These are phyloP conservation scores for Marasmius oreades DNA, from an alignment of 1,284 basidiomycete species.

Conservation along the genomic window DNA sequence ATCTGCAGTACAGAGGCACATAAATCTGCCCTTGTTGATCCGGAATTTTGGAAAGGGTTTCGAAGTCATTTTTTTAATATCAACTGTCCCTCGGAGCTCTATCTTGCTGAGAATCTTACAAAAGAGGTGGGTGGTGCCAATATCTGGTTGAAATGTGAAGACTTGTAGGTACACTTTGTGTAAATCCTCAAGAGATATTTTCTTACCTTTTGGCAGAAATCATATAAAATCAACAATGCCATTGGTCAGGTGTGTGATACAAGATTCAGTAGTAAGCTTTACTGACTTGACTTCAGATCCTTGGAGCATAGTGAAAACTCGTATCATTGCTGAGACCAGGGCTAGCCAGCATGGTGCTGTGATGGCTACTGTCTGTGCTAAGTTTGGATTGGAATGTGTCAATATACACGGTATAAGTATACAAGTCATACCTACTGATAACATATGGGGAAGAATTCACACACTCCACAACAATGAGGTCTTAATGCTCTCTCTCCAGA, in stretches of 20 bases:
- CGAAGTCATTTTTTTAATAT: slow-evolving; percentile 88
- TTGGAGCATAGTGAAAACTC: slow-evolving; percentile 93
- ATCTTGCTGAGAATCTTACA: slow-evolving; percentile 73
- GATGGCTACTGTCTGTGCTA: slow-evolving; percentile 96
- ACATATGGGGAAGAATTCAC: too few relatives aligned
- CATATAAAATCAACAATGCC: slow-evolving; percentile 97
- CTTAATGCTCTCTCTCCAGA: too few relatives aligned
- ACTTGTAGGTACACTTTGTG: slow-evolving; percentile 57
- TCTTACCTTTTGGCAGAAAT: slow-evolving; percentile 61
- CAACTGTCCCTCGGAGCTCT: slow-evolving; percentile 75
- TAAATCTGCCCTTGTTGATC: slow-evolving; percentile 82
- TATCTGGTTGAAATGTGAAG: slow-evolving; percentile 99
- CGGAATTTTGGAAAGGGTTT: slow-evolving; percentile 93
- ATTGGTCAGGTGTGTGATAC: slow-evolving; percentile 70
- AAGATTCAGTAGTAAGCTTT: slow-evolving; percentile 58
- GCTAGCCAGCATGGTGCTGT: slow-evolving; percentile 99
- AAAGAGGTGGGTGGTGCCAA: slow-evolving; percentile 82
- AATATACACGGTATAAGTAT: too few relatives aligned
- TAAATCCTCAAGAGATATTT: background rate
- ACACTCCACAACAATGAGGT: too few relatives aligned
- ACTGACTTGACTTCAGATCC: slow-evolving; percentile 82
- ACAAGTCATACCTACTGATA: too few relatives aligned
- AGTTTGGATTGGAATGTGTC: slow-evolving; percentile 93
- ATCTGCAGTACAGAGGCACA: too few relatives aligned
- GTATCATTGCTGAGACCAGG: slow-evolving; percentile 98